These are phyloP conservation scores for Trifolium dubium DNA, from an alignment of 306 rosid species.

Conservation along the genomic window DNA sequence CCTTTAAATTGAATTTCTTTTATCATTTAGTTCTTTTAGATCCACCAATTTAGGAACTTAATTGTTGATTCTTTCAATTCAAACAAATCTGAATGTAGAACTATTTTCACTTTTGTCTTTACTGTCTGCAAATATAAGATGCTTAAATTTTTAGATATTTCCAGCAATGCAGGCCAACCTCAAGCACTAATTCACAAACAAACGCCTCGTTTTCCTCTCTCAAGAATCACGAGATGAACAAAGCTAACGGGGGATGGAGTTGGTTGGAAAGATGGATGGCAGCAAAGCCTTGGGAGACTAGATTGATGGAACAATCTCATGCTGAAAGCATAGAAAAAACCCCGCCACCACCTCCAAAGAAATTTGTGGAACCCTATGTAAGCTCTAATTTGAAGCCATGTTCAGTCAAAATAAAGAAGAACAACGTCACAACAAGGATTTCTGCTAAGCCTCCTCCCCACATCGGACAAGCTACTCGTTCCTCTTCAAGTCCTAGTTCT, in stretches of 20 bases:
- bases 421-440: conserved; percentile 85
- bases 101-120: not conserved
- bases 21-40: not conserved
- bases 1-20: not conserved
- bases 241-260: conserved; percentile 88
- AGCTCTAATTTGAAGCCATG: conserved; percentile 54
- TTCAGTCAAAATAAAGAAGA: conserved; percentile 69
- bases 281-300: conserved; percentile 96
- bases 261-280: conserved; percentile 99
- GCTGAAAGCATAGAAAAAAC: conserved; percentile 58
- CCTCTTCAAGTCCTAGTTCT: conserved; percentile 94
- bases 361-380: conserved; percentile 50
- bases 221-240: conserved; percentile 61
- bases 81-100: not conserved
- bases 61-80: not conserved
- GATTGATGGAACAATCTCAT: conserved; percentile 83
- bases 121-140: not conserved
- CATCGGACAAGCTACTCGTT: conserved; percentile 66
- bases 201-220: conserved; percentile 49
- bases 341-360: conserved; percentile 72
- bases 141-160: not conserved
- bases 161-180: conserved; percentile 81
- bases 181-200: conserved; percentile 47
- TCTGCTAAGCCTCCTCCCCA: conserved; percentile 86
- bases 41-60: not conserved